These are phyloP conservation scores for Mortierella sp. DNA, from an alignment of 371 early-diverging fungal species.

Conservation along the genomic window DNA sequence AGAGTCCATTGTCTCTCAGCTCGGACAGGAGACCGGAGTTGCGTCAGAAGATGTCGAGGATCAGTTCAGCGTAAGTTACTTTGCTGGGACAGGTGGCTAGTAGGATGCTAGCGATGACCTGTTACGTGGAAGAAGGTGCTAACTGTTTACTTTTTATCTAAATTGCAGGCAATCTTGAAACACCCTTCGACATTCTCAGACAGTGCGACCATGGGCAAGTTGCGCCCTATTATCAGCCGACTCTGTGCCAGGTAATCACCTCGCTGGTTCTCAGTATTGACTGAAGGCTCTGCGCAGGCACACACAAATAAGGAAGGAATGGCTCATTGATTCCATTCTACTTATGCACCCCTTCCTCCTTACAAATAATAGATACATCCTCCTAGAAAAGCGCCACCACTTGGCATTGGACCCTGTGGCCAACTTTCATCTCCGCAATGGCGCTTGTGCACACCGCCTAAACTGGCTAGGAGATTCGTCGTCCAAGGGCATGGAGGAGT, in stretches of 20 bases:
- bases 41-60: constrained; percentile 16
- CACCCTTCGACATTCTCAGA: constrained; percentile 30
- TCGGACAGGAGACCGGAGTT: not conserved
- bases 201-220: constrained; percentile 35
- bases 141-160: not conserved
- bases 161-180: constrained; percentile 27
- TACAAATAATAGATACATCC: constrained; percentile 62
- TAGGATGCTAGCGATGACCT: not conserved
- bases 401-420: constrained; percentile 87
- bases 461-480: constrained; percentile 89
- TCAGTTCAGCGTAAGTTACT: constrained; percentile 37
- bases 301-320: not conserved
- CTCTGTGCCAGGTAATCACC: constrained; percentile 73
- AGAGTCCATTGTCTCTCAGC: constrained; percentile 13
- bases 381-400: constrained; percentile 71
- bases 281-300: not conserved
- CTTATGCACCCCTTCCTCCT: no score
- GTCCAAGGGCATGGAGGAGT: constrained; percentile 79
- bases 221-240: constrained; percentile 68
- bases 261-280: not conserved
- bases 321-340: not conserved
- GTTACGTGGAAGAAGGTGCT: not conserved
- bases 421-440: constrained; percentile 92
- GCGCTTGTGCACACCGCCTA: constrained; percentile 84
- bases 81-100: not conserved